Evolutionary conservation across 176 grass and related monocot species (phyloP), one percentile per base, ranked within the genome.

Genomic region (Bothriochloa decipiens): DNA sequence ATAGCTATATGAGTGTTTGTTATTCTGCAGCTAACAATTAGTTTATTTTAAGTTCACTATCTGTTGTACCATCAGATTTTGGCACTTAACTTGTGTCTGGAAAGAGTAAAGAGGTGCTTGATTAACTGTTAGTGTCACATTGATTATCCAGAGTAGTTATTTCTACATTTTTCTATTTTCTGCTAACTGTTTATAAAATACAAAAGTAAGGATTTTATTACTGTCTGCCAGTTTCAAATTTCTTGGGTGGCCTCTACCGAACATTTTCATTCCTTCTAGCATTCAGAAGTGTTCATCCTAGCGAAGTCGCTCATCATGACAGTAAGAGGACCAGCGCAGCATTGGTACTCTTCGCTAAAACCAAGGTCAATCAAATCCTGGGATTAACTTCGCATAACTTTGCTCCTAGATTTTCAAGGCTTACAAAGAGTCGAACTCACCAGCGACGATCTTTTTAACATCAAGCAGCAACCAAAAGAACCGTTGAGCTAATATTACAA

Each of bases 1-100:
- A 61, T 78, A 17, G 6, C 39, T 78, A 7, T 50, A 63, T 68
- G 8, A 22, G 66, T 39, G 17, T 68, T 68, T 65, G 42, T 33
- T 74, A 32, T 50, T 65, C 58, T 81, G 60, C 40, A 81, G 43
- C 42, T 81, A 60, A 43, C 11, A 81, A 45, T 8, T 43, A 68
- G 35, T 52, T 49, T 28, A 29, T 58, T 40, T 73, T 5, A 60
- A 32, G 15, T 68, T 53, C 42, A 72, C 45, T 11, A 49, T 40
- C 17, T 74, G 17, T 33, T 36, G 33, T 70, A 20, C 5, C 11
- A 46, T 11, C 45, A 46, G 40, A 47, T 79, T 64, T 29, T 63
- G 23, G 15, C 7, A 5, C 39, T 80, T 79, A 58, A 29, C 15
- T 73, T 80, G 0, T 35, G 10, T 39, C 27, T 72, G 28, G 5